Evolutionary conservation across 108 stramenopile species (phyloP).

Genomic region (Nitzschia inconspicua): DNA sequence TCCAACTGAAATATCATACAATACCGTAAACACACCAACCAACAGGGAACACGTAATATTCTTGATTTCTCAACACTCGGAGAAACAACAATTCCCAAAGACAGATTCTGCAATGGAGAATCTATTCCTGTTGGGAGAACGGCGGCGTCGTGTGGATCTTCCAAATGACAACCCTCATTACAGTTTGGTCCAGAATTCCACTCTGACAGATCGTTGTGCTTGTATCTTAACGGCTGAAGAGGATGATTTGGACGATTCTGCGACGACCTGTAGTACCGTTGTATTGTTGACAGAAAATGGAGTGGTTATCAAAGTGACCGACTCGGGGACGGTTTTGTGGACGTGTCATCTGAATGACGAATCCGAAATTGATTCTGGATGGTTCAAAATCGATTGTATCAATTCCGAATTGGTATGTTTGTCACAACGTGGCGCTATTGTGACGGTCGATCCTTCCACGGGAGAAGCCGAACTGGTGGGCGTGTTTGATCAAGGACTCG

Average conservation of each 20-base stretch:
- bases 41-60: too few species aligned
- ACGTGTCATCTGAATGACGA: constrained; percentile 23
- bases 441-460: constrained; percentile 36
- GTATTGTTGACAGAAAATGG: constrained; percentile 27
- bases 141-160: constrained; percentile 18
- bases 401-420: constrained; percentile 48
- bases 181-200: constrained; percentile 5
- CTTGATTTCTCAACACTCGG: too few species aligned
- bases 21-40: too few species aligned
- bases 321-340: constrained; percentile 12
- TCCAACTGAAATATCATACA: too few species aligned
- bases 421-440: constrained; percentile 47
- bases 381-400: constrained; percentile 40
- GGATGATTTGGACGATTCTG: too few species aligned
- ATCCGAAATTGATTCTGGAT: constrained; percentile 23
- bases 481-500: constrained; percentile 77
- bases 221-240: too few species aligned
- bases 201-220: too few species aligned
- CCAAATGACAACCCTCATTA: constrained; percentile 7
- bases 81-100: too few species aligned
- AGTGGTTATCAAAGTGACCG: background rate
- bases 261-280: too few species aligned
- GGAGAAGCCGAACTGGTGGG: constrained; percentile 75
- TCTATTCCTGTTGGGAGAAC: constrained; percentile 34
- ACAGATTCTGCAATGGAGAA: constrained; percentile 55